A percentile compares a stretch with the other conserved stretches of the same genome.
These are phyloP conservation scores for Hymenoscyphus repandus DNA, from an alignment of 2,329 filamentous ascomycete species.

Conservation along the genomic window DNA sequence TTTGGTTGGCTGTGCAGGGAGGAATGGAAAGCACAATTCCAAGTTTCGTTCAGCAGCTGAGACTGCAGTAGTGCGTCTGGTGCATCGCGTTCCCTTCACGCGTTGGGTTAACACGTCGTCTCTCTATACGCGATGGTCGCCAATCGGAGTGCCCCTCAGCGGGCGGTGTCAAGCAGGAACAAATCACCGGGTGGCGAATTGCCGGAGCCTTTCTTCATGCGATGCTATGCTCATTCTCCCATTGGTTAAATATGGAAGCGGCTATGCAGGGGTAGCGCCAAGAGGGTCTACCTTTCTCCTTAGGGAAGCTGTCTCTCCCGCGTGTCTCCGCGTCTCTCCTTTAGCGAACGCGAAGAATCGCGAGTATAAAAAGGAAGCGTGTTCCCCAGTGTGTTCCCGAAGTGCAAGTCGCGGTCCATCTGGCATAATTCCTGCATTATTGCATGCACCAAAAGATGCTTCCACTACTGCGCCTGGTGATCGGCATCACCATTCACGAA, in stretches of 20 bases:
- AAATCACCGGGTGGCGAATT: neutral
- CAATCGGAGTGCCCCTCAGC: conserved; percentile 3
- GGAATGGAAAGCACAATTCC: neutral
- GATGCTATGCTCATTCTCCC: no score
- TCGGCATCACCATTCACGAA: neutral
- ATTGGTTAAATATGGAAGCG: no score
- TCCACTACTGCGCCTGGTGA: neutral
- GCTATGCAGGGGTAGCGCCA: no score
- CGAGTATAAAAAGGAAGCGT: conserved; percentile 8
- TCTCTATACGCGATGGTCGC: no score
- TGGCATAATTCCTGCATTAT: conserved; percentile 3
- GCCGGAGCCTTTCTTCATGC: no score
- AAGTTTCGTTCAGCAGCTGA: neutral
- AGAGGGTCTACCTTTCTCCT: no score
- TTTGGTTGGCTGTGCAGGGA: neutral
- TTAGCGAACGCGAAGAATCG: conserved; percentile 1
- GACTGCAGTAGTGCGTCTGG: conserved; percentile 1
- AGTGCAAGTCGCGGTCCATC: neutral
- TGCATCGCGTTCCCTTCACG: neutral
- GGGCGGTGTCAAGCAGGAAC: neutral
- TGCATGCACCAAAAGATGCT: neutral
- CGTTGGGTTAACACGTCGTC: no score
- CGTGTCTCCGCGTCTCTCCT: neutral
- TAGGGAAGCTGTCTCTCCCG: no score
- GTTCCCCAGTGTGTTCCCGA: neutral